These are phyloP conservation scores for Paecilomyces variotii DNA, from an alignment of 2,329 filamentous ascomycete species.

Conservation along the genomic window DNA sequence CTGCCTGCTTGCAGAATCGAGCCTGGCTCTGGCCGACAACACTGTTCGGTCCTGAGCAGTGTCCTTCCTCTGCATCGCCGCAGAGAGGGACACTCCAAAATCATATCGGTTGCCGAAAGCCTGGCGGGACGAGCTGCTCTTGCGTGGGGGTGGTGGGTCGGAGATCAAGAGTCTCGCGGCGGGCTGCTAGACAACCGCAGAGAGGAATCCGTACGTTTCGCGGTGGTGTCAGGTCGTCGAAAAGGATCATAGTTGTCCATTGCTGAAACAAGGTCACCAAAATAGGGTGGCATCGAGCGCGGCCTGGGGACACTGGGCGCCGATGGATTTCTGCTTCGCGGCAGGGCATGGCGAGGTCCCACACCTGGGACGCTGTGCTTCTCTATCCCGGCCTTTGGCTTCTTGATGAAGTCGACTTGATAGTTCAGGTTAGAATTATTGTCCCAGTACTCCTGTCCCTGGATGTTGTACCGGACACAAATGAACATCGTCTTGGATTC, in stretches of 20 bases:
- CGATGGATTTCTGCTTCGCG: conserved; percentile 58
- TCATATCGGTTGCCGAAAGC: conserved; percentile 92
- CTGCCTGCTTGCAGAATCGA: conserved; percentile 16
- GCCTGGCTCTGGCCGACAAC: conserved; percentile 51
- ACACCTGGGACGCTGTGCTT: conserved; percentile 41
- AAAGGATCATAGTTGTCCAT: conserved; percentile 49
- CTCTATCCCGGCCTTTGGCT: conserved; percentile 52
- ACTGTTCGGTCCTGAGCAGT: conserved; percentile 57
- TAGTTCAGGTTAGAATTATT: conserved; percentile 85
- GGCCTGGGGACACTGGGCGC: conserved; percentile 42
- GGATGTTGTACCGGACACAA: conserved; percentile 80
- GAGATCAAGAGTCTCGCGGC: conserved; percentile 56
- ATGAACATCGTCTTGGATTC: conserved; percentile 89
- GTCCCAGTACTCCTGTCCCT: conserved; percentile 86
- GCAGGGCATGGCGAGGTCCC: conserved; percentile 49
- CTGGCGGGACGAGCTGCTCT: conserved; percentile 48
- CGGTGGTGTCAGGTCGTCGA: conserved; percentile 52
- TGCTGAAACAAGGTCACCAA: conserved; percentile 65
- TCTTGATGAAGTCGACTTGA: conserved; percentile 87
- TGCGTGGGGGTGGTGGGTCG: conserved; percentile 43
- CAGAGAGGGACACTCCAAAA: conserved; percentile 83
- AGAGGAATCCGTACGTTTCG: conserved; percentile 54
- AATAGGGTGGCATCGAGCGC: conserved; percentile 43
- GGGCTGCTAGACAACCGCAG: conserved; percentile 65
- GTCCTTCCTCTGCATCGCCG: conserved; percentile 58